These are phyloP conservation scores for Lachancea mirantina DNA, from an alignment of 805 yeast genomes.

Conservation along the genomic window DNA sequence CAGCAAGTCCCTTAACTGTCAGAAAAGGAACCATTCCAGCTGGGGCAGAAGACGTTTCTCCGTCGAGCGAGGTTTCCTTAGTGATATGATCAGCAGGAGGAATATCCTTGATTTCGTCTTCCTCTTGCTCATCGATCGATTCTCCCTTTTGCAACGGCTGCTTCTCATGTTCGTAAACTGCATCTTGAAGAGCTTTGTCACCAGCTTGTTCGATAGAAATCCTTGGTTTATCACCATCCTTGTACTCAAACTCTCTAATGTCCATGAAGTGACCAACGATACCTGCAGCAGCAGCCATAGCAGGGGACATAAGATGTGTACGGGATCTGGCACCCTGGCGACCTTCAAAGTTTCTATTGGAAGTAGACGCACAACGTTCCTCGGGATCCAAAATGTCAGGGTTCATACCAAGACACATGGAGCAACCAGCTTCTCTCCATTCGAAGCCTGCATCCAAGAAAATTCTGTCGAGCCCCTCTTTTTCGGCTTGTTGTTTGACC, in stretches of 20 bases:
- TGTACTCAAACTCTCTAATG: constrained; percentile 72
- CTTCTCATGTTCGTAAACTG: constrained; percentile 66
- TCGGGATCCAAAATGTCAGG: constrained; percentile 92
- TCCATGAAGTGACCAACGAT: constrained; percentile 85
- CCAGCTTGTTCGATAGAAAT: constrained; percentile 38
- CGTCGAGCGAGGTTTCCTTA: constrained; percentile 31
- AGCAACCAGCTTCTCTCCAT: constrained; percentile 99
- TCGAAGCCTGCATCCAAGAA: constrained; percentile 90
- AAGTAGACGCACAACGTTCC: constrained; percentile 98
- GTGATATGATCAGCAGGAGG: constrained; percentile 45
- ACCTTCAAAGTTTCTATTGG: constrained; percentile 98
- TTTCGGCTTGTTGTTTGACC: constrained; percentile 88
- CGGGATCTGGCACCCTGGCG: constrained; percentile 96
- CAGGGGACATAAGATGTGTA: constrained; percentile 97
- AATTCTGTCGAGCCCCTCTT: constrained; percentile 87
- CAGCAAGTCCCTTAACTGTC: constrained; percentile 77
- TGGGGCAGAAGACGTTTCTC: constrained; percentile 31
- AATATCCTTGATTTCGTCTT: constrained; percentile 56
- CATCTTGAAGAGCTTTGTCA: constrained; percentile 55
- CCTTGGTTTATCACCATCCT: constrained; percentile 52
- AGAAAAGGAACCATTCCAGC: constrained; percentile 69
- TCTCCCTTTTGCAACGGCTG: constrained; percentile 51
- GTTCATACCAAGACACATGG: constrained; percentile 99
- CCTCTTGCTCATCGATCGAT: constrained; percentile 39
- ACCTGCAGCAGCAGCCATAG: constrained; percentile 99